Conservation (phyloP, 2,329 filamentous ascomycete genomes). For the Talaromyces marneffei region DNA sequence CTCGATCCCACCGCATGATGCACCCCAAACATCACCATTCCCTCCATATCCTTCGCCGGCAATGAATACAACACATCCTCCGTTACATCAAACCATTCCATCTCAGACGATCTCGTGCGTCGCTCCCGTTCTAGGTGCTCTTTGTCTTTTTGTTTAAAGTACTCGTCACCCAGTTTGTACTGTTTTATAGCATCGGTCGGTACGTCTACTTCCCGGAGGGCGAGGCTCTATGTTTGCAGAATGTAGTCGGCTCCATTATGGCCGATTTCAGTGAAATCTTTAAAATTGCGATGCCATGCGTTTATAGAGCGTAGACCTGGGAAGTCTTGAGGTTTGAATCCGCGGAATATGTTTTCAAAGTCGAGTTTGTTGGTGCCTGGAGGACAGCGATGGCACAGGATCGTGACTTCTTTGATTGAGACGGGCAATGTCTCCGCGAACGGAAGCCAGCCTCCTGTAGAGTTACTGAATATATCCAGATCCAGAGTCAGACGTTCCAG, state of each 20-base stretch:
- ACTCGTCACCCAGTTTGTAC: neutral
- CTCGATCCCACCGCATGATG: neutral
- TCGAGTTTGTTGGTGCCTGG: neutral
- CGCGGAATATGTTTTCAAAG: constrained; percentile 1
- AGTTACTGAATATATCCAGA: neutral
- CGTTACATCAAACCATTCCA: neutral
- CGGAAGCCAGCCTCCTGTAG: neutral
- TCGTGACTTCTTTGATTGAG: neutral
- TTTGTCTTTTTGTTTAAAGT: neutral
- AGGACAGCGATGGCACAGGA: constrained; percentile 1
- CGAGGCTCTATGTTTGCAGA: neutral
- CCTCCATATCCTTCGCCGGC: neutral
- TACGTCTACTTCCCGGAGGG: neutral
- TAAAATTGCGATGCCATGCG: neutral
- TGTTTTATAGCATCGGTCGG: neutral
- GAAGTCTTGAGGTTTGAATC: neutral
- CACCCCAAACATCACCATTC: neutral
- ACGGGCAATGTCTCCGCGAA: neutral
- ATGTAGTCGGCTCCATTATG: neutral
- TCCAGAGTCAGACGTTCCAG: constrained; percentile 3
- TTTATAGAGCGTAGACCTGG: neutral
- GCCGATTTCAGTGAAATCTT: neutral
- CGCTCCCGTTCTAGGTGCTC: neutral
- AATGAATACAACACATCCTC: neutral
- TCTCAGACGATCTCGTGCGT: neutral